Evolutionary conservation across 106 monocot genomes (phyloP), one percentile per base, ranked within the genome.

Genomic region (Narthecium ossifragum): DNA sequence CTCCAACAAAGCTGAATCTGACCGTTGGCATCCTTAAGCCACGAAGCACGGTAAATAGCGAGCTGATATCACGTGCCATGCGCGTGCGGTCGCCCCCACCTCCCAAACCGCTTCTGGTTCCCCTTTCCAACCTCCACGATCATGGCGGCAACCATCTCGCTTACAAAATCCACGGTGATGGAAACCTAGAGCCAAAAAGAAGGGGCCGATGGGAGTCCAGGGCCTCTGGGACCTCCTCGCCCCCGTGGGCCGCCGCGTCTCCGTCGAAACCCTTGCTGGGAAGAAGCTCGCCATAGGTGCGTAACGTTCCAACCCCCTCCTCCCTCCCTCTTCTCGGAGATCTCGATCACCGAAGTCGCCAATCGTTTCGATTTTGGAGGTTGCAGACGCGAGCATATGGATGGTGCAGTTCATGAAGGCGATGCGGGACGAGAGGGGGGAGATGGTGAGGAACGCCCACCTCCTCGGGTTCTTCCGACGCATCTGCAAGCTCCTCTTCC

Each of bases 331-430:
- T 26, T 45, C 55, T 14, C 26, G 53, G 17, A 15, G n/a, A 24
- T 45, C 55, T 14, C 26, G 53, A 15, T 10, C 20, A 24, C 20
- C 40, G 20, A 12, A 49, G 13, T 4, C 11, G 21, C n/a, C 67
- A 15, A 28, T 17, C 28, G 46, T 20, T 64, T 5, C 17, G 26
- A 25, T 56, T 40, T 46, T 4, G 46, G 11, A 28, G 46, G 11
- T 28, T 26, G 28, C 67, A 84, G 96, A 99, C 55, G 98, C 98
- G 53, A 99, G 98, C 75, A 99, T 99, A 65, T 99, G 98, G 98
- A 84, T 99, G 72, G 78, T 99, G 33, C 98, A 99, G 70, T 99
- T 99, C 91, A 85, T 91, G 81, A 91, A 88, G 75, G 98, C 98
- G 39, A 99, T 99, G 82, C 53, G 98, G 57, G 98, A 99, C 57